Percentiles rank a stretch among this genome's conserved stretches.
phyloP scores from a whole-genome alignment of 169 alveolate species.

The Eimeria acervulina region DNA sequence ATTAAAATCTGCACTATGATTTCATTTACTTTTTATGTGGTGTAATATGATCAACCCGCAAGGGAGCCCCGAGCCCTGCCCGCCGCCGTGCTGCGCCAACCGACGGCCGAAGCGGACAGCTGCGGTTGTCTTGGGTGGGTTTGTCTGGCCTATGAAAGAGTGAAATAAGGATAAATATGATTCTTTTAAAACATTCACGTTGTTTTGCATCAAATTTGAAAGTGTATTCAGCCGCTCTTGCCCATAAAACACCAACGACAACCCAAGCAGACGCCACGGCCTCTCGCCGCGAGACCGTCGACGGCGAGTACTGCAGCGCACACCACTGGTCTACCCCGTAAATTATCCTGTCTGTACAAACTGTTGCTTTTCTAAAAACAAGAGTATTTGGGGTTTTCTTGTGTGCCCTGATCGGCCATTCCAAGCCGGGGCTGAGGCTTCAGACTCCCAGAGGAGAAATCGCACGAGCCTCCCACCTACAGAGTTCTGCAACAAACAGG shows the following conservation, averaged over 20 bases:
- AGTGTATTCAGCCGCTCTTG: neutral
- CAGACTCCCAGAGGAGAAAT: no score
- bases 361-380: neutral
- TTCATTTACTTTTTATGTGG: neutral
- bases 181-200: neutral
- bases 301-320: neutral
- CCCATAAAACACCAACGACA: neutral
- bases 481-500: no score
- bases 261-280: neutral
- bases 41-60: neutral
- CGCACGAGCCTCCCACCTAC: no score
- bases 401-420: neutral
- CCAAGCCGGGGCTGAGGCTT: neutral
- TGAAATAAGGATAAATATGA: neutral
- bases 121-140: conserved; percentile 1
- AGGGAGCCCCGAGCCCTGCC: conserved; percentile 32
- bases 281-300: neutral
- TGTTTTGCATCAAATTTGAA: neutral
- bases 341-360: neutral
- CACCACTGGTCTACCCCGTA: neutral
- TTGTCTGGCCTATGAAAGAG: neutral
- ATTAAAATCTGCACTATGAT: neutral
- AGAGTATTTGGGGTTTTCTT: neutral
- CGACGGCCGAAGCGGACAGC: conserved; percentile 37
- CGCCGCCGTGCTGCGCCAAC: neutral